These are phyloP conservation scores for Flaveria trinervia DNA, from an alignment of 129 eudicot species.

Conservation along the genomic window DNA sequence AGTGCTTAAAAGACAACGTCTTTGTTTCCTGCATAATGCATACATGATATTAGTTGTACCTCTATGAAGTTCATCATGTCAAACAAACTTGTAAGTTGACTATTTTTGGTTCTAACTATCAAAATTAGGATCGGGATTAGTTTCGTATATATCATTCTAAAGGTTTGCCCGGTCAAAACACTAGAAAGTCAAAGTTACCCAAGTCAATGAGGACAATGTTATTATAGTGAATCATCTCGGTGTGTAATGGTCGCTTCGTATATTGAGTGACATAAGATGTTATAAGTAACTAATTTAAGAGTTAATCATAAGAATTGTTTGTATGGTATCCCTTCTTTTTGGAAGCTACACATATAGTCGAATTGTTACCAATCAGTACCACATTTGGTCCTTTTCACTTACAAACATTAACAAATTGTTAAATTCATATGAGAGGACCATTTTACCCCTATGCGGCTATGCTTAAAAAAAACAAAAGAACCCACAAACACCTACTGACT, in stretches of 20 bases:
- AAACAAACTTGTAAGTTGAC: background rate
- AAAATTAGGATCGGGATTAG: background rate
- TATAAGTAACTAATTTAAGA: background rate
- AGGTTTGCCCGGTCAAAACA: background rate
- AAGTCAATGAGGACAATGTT: background rate
- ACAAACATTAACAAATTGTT: no score
- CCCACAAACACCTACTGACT: no score
- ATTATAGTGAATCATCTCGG: background rate
- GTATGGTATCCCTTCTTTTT: no score
- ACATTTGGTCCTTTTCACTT: no score
- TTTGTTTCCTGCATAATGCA: constrained; percentile 29
- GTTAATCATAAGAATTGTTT: background rate
- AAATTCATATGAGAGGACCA: no score
- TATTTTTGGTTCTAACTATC: background rate
- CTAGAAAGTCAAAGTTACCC: background rate
- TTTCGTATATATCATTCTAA: background rate
- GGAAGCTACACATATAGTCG: no score
- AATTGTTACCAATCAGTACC: no score
- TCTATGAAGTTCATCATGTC: background rate
- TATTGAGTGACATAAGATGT: background rate
- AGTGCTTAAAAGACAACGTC: constrained; percentile 45
- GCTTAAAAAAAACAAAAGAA: no score
- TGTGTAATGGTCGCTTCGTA: background rate
- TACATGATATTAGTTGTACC: background rate
- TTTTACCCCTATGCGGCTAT: no score